These are phyloP conservation scores for Pleurotus platypus DNA, from an alignment of 768 basidiomycete genomes.

Conservation along the genomic window DNA sequence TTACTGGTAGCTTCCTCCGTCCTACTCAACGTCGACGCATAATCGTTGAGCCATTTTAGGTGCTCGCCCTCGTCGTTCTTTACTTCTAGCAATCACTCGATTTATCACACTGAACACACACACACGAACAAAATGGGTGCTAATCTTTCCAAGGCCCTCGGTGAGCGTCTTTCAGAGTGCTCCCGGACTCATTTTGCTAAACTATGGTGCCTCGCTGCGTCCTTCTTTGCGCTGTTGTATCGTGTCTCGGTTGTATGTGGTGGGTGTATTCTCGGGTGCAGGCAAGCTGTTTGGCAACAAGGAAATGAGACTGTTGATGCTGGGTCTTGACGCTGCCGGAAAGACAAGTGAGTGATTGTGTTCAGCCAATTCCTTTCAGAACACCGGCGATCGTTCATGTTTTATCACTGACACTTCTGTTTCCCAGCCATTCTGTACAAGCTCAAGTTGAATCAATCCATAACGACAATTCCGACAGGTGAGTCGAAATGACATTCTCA, in stretches of 20 bases:
- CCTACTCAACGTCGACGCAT: constrained; percentile 16
- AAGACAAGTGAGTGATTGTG: constrained; percentile 81
- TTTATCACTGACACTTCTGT: neutral
- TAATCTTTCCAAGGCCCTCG: constrained; percentile 81
- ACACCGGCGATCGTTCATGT: neutral
- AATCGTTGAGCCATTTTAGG: constrained; percentile 16
- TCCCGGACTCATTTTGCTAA: constrained; percentile 12
- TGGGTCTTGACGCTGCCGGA: constrained; percentile 96
- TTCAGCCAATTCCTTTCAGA: neutral
- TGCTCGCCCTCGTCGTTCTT: constrained; percentile 56
- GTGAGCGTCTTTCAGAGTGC: constrained; percentile 28
- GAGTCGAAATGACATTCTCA: constrained; percentile 15
- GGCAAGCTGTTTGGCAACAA: constrained; percentile 97
- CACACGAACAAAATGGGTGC: constrained; percentile 63
- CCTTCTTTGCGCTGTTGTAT: no score
- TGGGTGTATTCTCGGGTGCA: constrained; percentile 22
- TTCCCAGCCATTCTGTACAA: constrained; percentile 92
- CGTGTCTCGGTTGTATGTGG: no score
- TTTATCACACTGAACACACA: constrained; percentile 17
- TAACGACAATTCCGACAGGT: constrained; percentile 98
- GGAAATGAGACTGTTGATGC: constrained; percentile 97
- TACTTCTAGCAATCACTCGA: constrained; percentile 29
- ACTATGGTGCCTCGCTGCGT: no score
- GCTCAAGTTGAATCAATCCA: constrained; percentile 97
- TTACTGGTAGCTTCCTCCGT: constrained; percentile 16